These are phyloP conservation scores for Myriosclerotinia duriaeana DNA, from an alignment of 2,329 filamentous ascomycete genomes.

Conservation along the genomic window DNA sequence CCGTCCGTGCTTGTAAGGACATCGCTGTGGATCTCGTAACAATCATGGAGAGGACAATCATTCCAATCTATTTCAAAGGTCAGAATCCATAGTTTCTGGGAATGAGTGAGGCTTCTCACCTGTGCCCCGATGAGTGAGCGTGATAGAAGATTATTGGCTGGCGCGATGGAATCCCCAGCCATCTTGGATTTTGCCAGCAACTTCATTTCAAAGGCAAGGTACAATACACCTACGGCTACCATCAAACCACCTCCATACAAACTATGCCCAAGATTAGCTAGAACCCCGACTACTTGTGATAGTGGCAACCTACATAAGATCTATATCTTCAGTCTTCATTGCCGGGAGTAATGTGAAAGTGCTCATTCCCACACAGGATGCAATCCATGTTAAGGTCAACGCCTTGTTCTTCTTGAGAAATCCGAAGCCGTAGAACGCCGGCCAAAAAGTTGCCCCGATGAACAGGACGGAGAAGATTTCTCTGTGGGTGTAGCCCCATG, in stretches of 20 bases:
- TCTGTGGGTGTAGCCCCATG: slow-evolving; percentile 87
- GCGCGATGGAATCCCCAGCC: slow-evolving; percentile 31
- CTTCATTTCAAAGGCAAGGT: slow-evolving; percentile 73
- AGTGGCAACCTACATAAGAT: slow-evolving; percentile 62
- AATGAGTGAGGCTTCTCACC: slow-evolving; percentile 43
- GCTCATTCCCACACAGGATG: slow-evolving; percentile 81
- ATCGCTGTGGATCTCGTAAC: slow-evolving; percentile 84
- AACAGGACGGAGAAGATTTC: slow-evolving; percentile 84
- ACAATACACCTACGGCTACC: slow-evolving; percentile 71
- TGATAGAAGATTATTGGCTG: slow-evolving; percentile 51
- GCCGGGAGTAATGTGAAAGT: slow-evolving; percentile 85
- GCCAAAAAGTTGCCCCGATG: slow-evolving; percentile 75
- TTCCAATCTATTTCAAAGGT: slow-evolving; percentile 57
- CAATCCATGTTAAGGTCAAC: slow-evolving; percentile 68
- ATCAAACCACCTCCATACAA: slow-evolving; percentile 75
- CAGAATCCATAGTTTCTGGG: slow-evolving; percentile 18
- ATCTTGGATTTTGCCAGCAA: slow-evolving; percentile 35
- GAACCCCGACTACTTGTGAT: not conserved
- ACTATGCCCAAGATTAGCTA: slow-evolving; percentile 47
- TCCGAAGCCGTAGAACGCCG: slow-evolving; percentile 65
- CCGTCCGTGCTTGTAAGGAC: slow-evolving; percentile 80
- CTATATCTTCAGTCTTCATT: slow-evolving; percentile 76
- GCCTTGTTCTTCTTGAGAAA: slow-evolving; percentile 68
- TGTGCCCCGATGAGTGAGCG: slow-evolving; percentile 66
- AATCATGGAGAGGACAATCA: slow-evolving; percentile 76